These are phyloP conservation scores for Colletotrichum falcatum DNA, from an alignment of 2,329 filamentous ascomycete species.

Conservation along the genomic window DNA sequence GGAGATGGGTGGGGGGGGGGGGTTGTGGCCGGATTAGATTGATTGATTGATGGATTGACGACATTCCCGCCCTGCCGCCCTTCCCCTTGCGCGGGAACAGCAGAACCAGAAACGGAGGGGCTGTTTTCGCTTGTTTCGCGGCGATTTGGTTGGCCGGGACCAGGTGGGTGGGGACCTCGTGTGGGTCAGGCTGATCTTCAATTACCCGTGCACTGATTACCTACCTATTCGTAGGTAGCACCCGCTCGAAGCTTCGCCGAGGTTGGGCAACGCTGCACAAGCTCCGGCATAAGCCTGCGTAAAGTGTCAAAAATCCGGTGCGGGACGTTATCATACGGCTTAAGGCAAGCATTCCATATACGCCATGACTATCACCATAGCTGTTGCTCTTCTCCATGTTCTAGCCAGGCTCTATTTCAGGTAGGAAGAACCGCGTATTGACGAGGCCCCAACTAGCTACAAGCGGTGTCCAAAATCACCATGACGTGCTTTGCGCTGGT, in stretches of 20 bases:
- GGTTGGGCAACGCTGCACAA: constrained; percentile 14
- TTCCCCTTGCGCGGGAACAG: constrained; percentile 37
- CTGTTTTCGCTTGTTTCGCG: constrained; percentile 31
- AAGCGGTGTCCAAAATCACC: neutral
- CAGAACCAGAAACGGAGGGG: constrained; percentile 33
- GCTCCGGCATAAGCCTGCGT: neutral
- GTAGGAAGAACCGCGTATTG: too few relatives aligned
- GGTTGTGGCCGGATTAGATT: constrained; percentile 34
- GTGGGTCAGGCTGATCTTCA: constrained; percentile 35
- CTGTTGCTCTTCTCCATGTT: neutral
- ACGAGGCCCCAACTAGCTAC: neutral
- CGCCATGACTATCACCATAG: neutral
- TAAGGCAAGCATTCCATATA: neutral
- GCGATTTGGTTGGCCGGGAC: constrained; percentile 27
- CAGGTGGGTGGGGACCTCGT: constrained; percentile 22
- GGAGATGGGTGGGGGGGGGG: constrained; percentile 2
- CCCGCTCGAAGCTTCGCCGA: constrained; percentile 24
- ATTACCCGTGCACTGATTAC: constrained; percentile 27
- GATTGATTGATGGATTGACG: constrained; percentile 39
- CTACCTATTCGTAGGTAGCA: too few relatives aligned
- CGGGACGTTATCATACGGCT: neutral
- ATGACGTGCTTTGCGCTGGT: neutral
- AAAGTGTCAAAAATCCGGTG: neutral
- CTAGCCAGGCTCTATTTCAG: neutral
- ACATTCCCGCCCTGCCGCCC: constrained; percentile 38